Base-by-base conservation (phyloP, 75 land plant genomes). In the Picea sitchensis region DNA sequence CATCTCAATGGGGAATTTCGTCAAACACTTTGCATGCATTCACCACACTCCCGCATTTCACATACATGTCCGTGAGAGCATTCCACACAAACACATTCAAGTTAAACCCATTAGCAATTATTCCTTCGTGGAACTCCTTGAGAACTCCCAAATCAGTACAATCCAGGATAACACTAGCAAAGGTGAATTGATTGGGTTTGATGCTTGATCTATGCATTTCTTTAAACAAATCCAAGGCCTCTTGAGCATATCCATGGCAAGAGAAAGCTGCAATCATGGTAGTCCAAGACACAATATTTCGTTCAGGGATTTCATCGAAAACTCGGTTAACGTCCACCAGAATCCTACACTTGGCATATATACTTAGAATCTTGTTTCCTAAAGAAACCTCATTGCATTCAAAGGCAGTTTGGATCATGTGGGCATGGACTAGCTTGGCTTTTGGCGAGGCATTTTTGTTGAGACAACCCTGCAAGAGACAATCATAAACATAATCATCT, bases 231-330 rank as follows among this genome's bases (percentile, higher is more conserved):
- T 76, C 73, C 69, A 92, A 31, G 11, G 92, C 90, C 38, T 84
- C 84, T 4, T 82, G 71, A 21, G 73, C 83, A 83, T 26, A 81
- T 26, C 73, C 87, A 76, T 88, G 84, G 47, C 86, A 82, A 13
- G 92, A 80, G 86, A 82, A 92, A 75, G 84, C 89, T 72, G 81
- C 76, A 14, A 92, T 79, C 82, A 92, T 87, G 32, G 93, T 87
- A 26, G 90, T 90, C 90, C 90, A 92, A 8, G 85, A 79, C 62
- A 92, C 88, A 78, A 86, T 65, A 58, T 92, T 88, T 60, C 81
- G 84, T 9, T 18, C 58, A 30, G 72, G 2, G 72, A 90, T 78
- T 81, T 80, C 84, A 79, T 86, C 81, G 78, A 92, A 92, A 34
- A 92, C 85, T n/a, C 85, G 84, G 74, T 86, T 88, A 12, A 81